Base-by-base conservation (phyloP, 108 stramenopile genomes). In the Cylindrotheca fusiformis region DNA sequence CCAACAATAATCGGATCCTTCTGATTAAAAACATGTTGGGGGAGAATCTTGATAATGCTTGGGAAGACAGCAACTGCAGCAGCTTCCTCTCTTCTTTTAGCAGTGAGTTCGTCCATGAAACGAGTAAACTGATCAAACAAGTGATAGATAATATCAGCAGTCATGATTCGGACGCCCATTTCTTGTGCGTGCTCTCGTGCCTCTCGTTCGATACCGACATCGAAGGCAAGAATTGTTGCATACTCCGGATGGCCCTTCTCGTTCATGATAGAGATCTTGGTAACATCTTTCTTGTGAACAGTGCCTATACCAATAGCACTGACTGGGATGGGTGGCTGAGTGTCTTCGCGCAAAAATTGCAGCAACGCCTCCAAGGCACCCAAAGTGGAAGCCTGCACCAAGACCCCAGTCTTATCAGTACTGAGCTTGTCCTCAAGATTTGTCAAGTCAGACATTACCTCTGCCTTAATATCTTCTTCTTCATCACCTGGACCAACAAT, bases 121-220 rank as follows among this genome's bases (percentile, higher is more conserved):
- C 89, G 67, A 5, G 95, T 94, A 75, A 97, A 97, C 64, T 97
- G 97, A 75, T 98, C 97, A 61, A 97, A 98, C 53, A 99, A 80
- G 75, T 99, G 99, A 80, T 99, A 99, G 69, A 99, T 99, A 67
- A 99, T 99, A 63, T 99, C 99, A 21, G 99, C 99, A 3, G 97
- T 97, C 82, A 99, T 98, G 63, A 99, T 96, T 25, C 89, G 77
- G 12, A 99, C 97, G 55, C 88, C 84, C 63, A 85, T 76, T 48
- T 96, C 96, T 32, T 89, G 83, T 0, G 99, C 97, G 60, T 91
- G 79, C 51, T 93, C 93, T 21, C 92, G 65, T 2, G 98, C 98
- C 41, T 97, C 97, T 17, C 70, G 73, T 65, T 96, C 94, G 51
- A 98, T 83, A 22, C 84, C 81, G n/a, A 97, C 97, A 77, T 99